Percentiles rank a stretch among this genome's conserved stretches.
Evolutionary conservation across 805 yeast genomes (phyloP).

Genomic region (Vanderwaltozyma tropicalis): DNA sequence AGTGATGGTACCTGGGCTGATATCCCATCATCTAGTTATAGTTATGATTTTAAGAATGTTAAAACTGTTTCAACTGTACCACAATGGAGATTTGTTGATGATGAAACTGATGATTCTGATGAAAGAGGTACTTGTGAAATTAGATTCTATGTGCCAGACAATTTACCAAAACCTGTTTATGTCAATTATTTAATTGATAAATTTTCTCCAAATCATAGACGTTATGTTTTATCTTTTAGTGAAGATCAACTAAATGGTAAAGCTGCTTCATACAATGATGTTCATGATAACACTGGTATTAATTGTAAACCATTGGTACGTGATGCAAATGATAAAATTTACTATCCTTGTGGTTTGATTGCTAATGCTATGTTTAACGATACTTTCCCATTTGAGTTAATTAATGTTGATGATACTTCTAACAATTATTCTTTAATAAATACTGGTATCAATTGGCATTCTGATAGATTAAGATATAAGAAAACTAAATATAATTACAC

Average conservation of each 20-base stretch:
- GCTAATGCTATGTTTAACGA: constrained; percentile 92
- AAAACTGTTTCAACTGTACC: constrained; percentile 34
- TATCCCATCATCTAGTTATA: constrained; percentile 49
- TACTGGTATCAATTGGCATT: constrained; percentile 72
- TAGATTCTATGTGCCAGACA: constrained; percentile 62
- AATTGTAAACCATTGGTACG: constrained; percentile 59
- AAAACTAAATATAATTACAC: constrained; percentile 55
- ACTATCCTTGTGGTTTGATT: constrained; percentile 91
- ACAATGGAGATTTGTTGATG: constrained; percentile 55
- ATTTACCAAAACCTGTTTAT: constrained; percentile 63
- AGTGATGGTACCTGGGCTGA: constrained; percentile 30
- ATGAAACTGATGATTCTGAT: constrained; percentile 36
- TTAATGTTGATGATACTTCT: constrained; percentile 28
- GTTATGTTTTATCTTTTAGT: constrained; percentile 81
- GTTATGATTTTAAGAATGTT: constrained; percentile 44
- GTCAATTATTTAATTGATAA: constrained; percentile 77
- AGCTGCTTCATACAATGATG: constrained; percentile 43
- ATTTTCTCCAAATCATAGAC: constrained; percentile 89
- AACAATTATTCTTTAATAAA: constrained; percentile 32
- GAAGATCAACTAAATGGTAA: constrained; percentile 76
- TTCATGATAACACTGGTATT: constrained; percentile 40
- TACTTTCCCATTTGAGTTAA: constrained; percentile 42
- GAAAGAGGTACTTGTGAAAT: constrained; percentile 56
- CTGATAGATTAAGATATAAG: constrained; percentile 64
- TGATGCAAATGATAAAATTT: constrained; percentile 43